phyloP scores from a whole-genome alignment of 2,329 filamentous ascomycete species.

The Tolypocladium album region DNA sequence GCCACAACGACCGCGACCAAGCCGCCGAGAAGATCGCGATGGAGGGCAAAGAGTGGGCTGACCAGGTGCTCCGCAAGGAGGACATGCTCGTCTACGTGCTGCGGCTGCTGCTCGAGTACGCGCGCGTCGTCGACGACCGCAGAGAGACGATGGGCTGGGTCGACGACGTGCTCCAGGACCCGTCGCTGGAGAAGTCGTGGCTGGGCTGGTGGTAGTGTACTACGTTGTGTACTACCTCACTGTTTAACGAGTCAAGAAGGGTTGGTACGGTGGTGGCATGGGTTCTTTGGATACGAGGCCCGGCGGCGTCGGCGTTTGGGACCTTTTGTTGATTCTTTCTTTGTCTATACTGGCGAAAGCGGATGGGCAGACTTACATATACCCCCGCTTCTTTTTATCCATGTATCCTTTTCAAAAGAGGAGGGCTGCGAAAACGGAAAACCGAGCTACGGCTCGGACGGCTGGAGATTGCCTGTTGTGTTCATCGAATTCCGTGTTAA shows the following conservation, averaged over 20 bases:
- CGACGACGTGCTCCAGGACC: conserved; percentile 31
- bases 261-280: not conserved
- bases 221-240: no score
- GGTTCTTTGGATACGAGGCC: conserved; percentile 1
- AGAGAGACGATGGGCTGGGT: conserved; percentile 46
- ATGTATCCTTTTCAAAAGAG: not conserved
- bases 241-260: not conserved
- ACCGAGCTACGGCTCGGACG: not conserved
- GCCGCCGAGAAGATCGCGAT: conserved; percentile 53
- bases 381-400: not conserved
- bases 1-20: conserved; percentile 37
- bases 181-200: conserved; percentile 20
- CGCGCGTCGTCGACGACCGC: conserved; percentile 39
- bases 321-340: not conserved
- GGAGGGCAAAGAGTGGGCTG: conserved; percentile 57
- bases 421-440: no score
- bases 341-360: not conserved
- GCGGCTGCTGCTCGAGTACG: conserved; percentile 54
- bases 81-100: conserved; percentile 66
- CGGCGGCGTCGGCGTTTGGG: conserved; percentile 1
- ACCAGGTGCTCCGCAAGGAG: conserved; percentile 54
- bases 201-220: conserved; percentile 10
- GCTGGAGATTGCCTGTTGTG: not conserved
- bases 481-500: not conserved
- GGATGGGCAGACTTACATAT: not conserved